Conservation (phyloP, 192 early-diverging fungal genomes). For the Linnemannia hyalina region DNA sequence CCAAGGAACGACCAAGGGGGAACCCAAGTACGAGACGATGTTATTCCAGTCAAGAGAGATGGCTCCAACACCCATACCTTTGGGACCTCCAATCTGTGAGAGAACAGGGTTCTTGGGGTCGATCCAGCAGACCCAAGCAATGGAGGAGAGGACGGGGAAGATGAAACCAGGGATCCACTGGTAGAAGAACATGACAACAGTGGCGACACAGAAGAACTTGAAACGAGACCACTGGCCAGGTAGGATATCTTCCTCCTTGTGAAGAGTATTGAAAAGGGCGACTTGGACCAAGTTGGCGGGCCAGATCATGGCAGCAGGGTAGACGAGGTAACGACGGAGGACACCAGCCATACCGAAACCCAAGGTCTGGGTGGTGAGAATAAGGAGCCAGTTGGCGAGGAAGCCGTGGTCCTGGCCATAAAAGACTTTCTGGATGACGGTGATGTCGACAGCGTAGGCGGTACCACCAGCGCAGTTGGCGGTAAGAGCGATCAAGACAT, state of each 20-base stretch:
- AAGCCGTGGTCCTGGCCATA: constrained; percentile 69
- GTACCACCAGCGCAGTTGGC: constrained; percentile 63
- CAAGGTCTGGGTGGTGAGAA: constrained; percentile 69
- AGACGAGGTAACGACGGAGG: constrained; percentile 80
- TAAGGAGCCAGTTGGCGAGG: constrained; percentile 59
- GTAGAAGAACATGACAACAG: constrained; percentile 58
- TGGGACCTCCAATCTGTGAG: constrained; percentile 57
- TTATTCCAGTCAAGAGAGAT: constrained; percentile 78
- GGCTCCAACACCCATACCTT: constrained; percentile 74
- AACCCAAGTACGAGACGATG: constrained; percentile 40
- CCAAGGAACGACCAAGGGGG: constrained; percentile 43
- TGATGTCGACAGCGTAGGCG: constrained; percentile 72
- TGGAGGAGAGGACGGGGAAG: constrained; percentile 31
- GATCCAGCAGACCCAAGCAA: constrained; percentile 25
- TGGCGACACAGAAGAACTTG: constrained; percentile 53
- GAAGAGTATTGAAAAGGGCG: constrained; percentile 56
- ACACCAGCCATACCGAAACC: constrained; percentile 79
- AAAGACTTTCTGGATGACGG: constrained; percentile 70
- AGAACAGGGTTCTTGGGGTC: constrained; percentile 5
- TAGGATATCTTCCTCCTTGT: constrained; percentile 32
- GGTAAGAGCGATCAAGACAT: constrained; percentile 69
- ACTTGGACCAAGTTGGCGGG: constrained; percentile 75
- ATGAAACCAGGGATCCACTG: constrained; percentile 60
- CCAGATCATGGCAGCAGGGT: constrained; percentile 87
- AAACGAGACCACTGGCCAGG: constrained; percentile 21